Conservation (phyloP, 208 protist species). For the Leishmania tarentolae region DNA sequence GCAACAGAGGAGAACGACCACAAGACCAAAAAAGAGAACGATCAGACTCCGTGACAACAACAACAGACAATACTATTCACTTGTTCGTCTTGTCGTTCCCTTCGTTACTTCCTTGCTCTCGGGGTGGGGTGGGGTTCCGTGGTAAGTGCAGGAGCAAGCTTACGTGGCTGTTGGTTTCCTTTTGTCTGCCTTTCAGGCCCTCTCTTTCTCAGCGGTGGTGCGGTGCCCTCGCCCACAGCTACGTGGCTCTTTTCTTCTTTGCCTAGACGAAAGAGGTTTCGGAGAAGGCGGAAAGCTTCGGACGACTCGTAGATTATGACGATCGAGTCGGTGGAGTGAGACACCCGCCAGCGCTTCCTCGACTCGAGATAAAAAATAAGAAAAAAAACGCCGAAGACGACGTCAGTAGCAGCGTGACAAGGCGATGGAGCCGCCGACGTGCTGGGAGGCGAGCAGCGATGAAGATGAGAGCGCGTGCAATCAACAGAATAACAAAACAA, state of each 20-base stretch:
- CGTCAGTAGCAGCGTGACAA: background rate
- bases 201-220: background rate
- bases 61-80: background rate
- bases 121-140: background rate
- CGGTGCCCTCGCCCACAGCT: background rate
- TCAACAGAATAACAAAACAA: no score
- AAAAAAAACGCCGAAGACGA: background rate
- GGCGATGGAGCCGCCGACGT: background rate
- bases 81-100: background rate
- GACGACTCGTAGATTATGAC: background rate
- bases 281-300: background rate
- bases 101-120: background rate
- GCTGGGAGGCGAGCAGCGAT: background rate
- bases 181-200: background rate
- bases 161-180: background rate
- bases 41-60: background rate
- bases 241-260: background rate
- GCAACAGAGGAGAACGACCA: background rate
- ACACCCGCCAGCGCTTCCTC: background rate
- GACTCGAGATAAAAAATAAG: no score
- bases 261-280: background rate
- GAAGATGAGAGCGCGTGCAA: background rate
- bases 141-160: background rate
- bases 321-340: background rate
- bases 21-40: background rate